Base-by-base conservation (phyloP, 164 flowering plant species). In the Hamamelis virginiana region DNA sequence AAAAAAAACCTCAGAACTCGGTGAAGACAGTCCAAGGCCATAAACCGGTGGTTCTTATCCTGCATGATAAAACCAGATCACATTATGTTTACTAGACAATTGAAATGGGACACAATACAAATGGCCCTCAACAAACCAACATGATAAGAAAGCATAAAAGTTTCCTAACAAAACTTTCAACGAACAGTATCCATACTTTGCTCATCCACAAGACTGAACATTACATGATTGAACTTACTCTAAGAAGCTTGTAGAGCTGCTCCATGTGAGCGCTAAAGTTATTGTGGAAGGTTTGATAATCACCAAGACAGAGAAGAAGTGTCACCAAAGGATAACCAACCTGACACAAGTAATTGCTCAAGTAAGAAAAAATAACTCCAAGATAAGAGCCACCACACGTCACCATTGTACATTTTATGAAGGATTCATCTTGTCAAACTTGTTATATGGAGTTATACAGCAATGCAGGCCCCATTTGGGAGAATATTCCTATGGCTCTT, bases 281-380 rank as follows among this genome's bases (percentile, higher is more conserved):
- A 74, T 60, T 80, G 69, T 86, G 89, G 78, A 96, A 96, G 59
- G 87, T 80, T 75, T 80, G 90, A 74, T 97, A 96, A 79, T 96
- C 97, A 41, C 99, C 99, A 71, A 96, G 94, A 78, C 99, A 96
- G 51, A 96, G 92, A 76, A 96, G 95, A 77, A 96, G 96, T 63
- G 99, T 93, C 73, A 91, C 98, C 85, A 96, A 78, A 25, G 99
- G 99, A 59, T 93, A 96, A 43, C 97, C 99, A 83, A 96, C 99
- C 99, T 96, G 74, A 25, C 27, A 72, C 62, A 67, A n/a, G 9
- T n/a, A 66, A 68, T 41, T 28, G 8, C 27, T 56, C 19, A 55
- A 14, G 15, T 55, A 11, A 55, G 60, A 28, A 27, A 26, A 51
- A 10, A 11, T 14, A 12, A 47, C 65, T 22, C 27, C 45, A 27